Evolutionary conservation across 768 basidiomycete species (phyloP).

Genomic region (Melanogaster broomeanus): DNA sequence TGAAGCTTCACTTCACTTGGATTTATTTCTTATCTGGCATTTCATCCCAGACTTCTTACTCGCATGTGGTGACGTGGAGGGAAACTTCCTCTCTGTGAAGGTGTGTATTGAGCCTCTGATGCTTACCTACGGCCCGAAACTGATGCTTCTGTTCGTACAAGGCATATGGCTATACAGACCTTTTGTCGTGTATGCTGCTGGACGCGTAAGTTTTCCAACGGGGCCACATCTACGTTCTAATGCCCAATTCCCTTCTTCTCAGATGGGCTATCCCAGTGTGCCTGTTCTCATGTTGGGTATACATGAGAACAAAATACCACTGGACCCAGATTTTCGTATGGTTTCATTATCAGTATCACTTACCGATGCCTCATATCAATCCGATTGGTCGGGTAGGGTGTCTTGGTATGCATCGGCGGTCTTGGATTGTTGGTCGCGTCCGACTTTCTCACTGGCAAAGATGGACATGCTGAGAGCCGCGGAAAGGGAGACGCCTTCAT

Average conservation of each 20-base stretch:
- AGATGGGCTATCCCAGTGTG: slow-evolving; percentile 91
- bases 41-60: slow-evolving; percentile 64
- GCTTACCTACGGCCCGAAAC: neutral
- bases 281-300: slow-evolving; percentile 77
- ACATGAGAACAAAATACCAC: slow-evolving; percentile 75
- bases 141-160: slow-evolving; percentile 19
- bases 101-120: slow-evolving; percentile 29
- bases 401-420: slow-evolving; percentile 68
- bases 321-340: slow-evolving; percentile 80
- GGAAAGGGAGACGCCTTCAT: slow-evolving; percentile 83
- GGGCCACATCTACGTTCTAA: neutral
- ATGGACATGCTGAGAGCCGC: slow-evolving; percentile 61
- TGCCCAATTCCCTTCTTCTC: neutral
- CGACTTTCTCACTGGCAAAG: slow-evolving; percentile 74
- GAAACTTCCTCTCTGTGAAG: slow-evolving; percentile 83
- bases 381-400: slow-evolving; percentile 46
- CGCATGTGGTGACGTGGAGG: slow-evolving; percentile 81
- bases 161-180: slow-evolving; percentile 83
- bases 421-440: slow-evolving; percentile 78
- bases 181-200: slow-evolving; percentile 89
- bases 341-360: neutral
- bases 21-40: neutral
- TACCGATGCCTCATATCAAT: neutral
- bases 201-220: slow-evolving; percentile 60
- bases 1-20: neutral